A percentile compares a stretch with the other conserved stretches of the same genome.
phyloP scores from a whole-genome alignment of 257 asterid genomes.

The Ocimum tenuiflorum region DNA sequence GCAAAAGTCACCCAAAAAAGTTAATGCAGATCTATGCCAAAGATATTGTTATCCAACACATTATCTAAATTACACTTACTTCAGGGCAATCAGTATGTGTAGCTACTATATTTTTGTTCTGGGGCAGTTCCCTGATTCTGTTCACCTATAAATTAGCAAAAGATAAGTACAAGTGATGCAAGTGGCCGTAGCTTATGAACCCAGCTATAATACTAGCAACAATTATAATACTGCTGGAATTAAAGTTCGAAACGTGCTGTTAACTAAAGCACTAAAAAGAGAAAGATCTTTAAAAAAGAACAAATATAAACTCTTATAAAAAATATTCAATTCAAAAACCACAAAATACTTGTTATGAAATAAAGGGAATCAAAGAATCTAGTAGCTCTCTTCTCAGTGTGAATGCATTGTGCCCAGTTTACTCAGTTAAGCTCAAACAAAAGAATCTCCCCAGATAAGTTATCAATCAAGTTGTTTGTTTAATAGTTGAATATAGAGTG shows the following conservation, averaged over 20 bases:
- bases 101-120: constrained; percentile 81
- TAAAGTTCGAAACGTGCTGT: neutral
- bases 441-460: no score
- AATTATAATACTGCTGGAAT: neutral
- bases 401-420: no score
- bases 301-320: no score
- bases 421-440: no score
- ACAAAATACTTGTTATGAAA: no score
- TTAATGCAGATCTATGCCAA: neutral
- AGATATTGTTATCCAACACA: neutral
- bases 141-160: constrained; percentile 52
- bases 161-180: neutral
- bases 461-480: no score
- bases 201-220: neutral
- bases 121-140: constrained; percentile 96
- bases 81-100: constrained; percentile 96
- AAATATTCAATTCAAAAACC: no score
- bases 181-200: neutral
- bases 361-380: no score
- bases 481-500: no score
- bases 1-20: constrained; percentile 7
- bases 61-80: constrained; percentile 39
- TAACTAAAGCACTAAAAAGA: neutral
- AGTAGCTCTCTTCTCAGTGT: no score
- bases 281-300: no score